Evolutionary conservation across 164 flowering plant genomes (phyloP).

Genomic region (Nymphaea thermarum): DNA sequence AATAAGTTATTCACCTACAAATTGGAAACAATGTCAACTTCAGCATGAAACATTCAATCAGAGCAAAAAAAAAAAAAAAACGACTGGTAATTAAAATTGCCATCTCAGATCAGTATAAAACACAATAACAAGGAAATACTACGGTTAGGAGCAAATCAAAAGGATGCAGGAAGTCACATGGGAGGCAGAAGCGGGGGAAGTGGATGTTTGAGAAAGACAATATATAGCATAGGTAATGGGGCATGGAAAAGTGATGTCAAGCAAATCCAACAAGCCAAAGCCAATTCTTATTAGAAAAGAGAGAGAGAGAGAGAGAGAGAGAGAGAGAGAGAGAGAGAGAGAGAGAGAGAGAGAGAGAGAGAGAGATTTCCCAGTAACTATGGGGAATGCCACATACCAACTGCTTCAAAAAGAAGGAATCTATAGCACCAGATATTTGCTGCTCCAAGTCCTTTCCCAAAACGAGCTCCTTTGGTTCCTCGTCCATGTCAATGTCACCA

Average conservation of each 20-base stretch:
- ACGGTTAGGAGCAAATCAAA: too few relatives aligned
- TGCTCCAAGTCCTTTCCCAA: constrained; percentile 39
- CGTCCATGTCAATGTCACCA: constrained; percentile 44
- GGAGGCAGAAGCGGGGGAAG: too few relatives aligned
- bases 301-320: too few relatives aligned
- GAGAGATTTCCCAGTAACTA: too few relatives aligned
- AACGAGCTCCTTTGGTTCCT: constrained; percentile 23
- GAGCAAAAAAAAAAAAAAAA: neutral
- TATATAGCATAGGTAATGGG: too few relatives aligned
- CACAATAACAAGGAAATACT: neutral
- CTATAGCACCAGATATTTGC: constrained; percentile 65
- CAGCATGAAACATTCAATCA: constrained; percentile 4
- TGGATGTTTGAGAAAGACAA: too few relatives aligned
- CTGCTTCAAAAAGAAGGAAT: constrained; percentile 71
- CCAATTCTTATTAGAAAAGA: too few relatives aligned
- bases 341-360: too few relatives aligned
- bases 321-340: too few relatives aligned
- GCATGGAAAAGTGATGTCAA: too few relatives aligned
- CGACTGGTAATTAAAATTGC: neutral
- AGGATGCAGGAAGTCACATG: too few relatives aligned
- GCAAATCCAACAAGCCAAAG: too few relatives aligned
- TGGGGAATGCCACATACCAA: constrained; percentile 34
- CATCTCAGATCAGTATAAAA: neutral
- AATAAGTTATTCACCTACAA: constrained; percentile 64
- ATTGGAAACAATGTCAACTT: constrained; percentile 6